Evolutionary conservation across 148 eudicot genomes (phyloP).

Genomic region (Rhododendron williamsianum): DNA sequence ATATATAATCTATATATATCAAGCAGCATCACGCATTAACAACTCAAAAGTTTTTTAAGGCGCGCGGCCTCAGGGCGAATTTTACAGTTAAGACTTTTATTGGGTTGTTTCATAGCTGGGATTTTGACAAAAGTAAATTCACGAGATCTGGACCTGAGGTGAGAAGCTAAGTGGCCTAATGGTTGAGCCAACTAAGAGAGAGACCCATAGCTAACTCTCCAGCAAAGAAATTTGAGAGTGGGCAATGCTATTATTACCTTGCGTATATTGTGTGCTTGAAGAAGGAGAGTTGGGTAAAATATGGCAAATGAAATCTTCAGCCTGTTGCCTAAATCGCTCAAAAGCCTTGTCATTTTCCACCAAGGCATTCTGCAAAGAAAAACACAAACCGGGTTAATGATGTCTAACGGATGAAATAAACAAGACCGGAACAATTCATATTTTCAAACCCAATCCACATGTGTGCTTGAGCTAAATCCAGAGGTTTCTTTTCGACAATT

Average conservation of each 20-base stretch:
- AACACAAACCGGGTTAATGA: neutral
- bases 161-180: no score
- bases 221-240: neutral
- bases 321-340: slow-evolving; percentile 51
- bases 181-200: no score
- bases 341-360: slow-evolving; percentile 42
- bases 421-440: neutral
- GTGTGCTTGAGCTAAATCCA: no score
- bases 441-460: no score
- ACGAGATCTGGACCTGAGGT: neutral
- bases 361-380: slow-evolving; percentile 39
- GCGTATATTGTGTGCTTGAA: slow-evolving; percentile 72
- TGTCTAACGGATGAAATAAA: neutral
- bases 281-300: slow-evolving; percentile 79
- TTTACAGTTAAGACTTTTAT: neutral
- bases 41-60: neutral
- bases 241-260: slow-evolving; percentile 34
- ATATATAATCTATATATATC: neutral
- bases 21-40: neutral
- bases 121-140: neutral
- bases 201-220: neutral
- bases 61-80: neutral
- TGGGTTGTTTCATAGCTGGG: neutral
- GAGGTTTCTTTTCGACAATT: neutral
- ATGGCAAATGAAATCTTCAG: slow-evolving; percentile 78